Evolutionary conservation across 768 basidiomycete genomes (phyloP).

Genomic region (Terana coerulea): DNA sequence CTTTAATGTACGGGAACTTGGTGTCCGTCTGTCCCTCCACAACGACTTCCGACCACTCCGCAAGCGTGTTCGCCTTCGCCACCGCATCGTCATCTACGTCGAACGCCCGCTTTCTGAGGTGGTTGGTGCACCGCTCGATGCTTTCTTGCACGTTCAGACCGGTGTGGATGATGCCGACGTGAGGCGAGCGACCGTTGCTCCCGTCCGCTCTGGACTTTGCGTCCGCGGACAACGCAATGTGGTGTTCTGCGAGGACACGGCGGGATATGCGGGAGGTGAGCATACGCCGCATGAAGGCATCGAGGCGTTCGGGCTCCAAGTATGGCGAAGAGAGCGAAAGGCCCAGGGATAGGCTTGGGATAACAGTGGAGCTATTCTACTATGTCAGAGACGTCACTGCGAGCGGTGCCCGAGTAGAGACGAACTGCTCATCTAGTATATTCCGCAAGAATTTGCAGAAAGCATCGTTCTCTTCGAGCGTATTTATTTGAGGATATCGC

Average conservation of each 20-base stretch:
- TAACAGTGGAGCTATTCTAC: conserved; percentile 60
- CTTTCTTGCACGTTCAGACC: conserved; percentile 64
- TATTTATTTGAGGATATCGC: conserved; percentile 67
- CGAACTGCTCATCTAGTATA: conserved; percentile 75
- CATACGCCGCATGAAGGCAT: conserved; percentile 90
- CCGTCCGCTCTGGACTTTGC: conserved; percentile 30
- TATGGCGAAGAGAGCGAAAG: conserved; percentile 81
- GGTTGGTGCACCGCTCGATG: conserved; percentile 61
- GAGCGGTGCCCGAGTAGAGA: no score
- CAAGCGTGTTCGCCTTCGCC: conserved; percentile 22
- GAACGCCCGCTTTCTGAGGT: conserved; percentile 48
- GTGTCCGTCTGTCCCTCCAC: conserved; percentile 72
- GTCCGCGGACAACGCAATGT: conserved; percentile 73
- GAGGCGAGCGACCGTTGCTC: conserved; percentile 34
- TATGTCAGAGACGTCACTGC: conserved; percentile 3
- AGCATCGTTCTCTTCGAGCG: conserved; percentile 65
- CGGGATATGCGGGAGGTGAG: conserved; percentile 86
- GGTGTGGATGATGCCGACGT: conserved; percentile 86
- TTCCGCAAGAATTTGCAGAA: conserved; percentile 71
- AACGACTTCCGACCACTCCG: conserved; percentile 57
- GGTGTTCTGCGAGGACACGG: conserved; percentile 85
- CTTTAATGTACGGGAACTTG: conserved; percentile 78
- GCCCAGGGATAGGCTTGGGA: conserved; percentile 79
- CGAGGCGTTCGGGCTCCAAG: conserved; percentile 72
- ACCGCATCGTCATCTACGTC: conserved; percentile 38